Evolutionary conservation across 1,284 basidiomycete species (phyloP).

Genomic region (Amylostereum areolatum): DNA sequence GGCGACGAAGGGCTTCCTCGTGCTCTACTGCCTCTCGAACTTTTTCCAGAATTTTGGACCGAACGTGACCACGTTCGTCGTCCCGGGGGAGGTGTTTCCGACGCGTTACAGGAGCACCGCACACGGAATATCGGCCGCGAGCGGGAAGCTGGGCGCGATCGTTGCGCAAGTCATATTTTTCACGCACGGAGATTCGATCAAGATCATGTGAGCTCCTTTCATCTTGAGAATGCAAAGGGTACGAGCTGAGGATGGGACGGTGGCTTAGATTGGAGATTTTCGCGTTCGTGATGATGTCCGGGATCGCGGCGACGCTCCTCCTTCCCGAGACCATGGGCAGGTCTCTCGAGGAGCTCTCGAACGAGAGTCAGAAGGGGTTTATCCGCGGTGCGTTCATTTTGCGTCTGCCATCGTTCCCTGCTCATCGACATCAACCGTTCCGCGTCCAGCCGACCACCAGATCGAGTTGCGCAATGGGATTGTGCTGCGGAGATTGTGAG

Average conservation of each 20-base stretch:
- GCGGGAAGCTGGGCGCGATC: conserved; percentile 65
- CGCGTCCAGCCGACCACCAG: too few species aligned
- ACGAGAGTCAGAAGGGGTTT: conserved; percentile 45
- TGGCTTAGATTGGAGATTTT: conserved; percentile 39
- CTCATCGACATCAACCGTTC: too few species aligned
- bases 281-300: conserved; percentile 55
- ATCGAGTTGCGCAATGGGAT: conserved; percentile 14
- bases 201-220: conserved; percentile 26
- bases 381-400: conserved; percentile 20
- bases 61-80: conserved; percentile 68
- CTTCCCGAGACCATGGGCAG: conserved; percentile 55
- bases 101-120: conserved; percentile 71
- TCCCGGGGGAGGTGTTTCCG: conserved; percentile 72
- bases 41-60: conserved; percentile 60
- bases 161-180: conserved; percentile 61
- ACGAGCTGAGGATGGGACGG: too few species aligned
- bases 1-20: conserved; percentile 45
- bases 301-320: conserved; percentile 54
- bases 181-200: conserved; percentile 35
- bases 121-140: conserved; percentile 66
- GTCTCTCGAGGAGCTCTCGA: conserved; percentile 51
- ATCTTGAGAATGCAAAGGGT: too few species aligned
- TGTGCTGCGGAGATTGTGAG: conserved; percentile 7
- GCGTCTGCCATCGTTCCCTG: background rate
- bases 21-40: conserved; percentile 56